Evolutionary conservation across 2,329 filamentous ascomycete species (phyloP).

Genomic region (Penicillium verrucosum): DNA sequence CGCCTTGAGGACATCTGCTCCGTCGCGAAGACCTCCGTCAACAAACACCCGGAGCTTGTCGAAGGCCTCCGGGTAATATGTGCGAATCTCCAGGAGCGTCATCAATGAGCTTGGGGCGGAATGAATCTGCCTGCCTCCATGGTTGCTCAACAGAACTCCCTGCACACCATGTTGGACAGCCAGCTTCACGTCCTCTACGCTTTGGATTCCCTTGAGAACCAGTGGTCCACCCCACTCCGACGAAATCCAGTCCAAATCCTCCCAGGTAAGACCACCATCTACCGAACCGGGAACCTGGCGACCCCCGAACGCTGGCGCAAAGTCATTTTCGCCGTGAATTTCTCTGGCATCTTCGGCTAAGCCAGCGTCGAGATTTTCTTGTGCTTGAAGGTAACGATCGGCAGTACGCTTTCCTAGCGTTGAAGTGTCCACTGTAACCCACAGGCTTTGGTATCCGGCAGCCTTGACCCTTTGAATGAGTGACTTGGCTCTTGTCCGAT

Average conservation of each 20-base stretch:
- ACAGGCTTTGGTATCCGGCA: slow-evolving; percentile 18
- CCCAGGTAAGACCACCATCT: slow-evolving; percentile 14
- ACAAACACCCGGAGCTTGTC: slow-evolving; percentile 50
- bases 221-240: slow-evolving; percentile 6
- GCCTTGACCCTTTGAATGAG: slow-evolving; percentile 16
- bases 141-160: slow-evolving; percentile 54
- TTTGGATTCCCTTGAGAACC: slow-evolving; percentile 18
- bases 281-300: slow-evolving; percentile 16
- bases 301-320: slow-evolving; percentile 15
- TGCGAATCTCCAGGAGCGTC: slow-evolving; percentile 51
- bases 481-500: slow-evolving; percentile 11
- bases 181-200: slow-evolving; percentile 17
- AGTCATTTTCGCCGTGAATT: slow-evolving; percentile 10
- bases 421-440: slow-evolving; percentile 19
- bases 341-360: not conserved
- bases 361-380: slow-evolving; percentile 12
- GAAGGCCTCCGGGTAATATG: slow-evolving; percentile 47
- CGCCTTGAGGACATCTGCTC: slow-evolving; percentile 53
- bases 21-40: slow-evolving; percentile 52
- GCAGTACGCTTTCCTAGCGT: slow-evolving; percentile 18
- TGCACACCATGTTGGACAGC: slow-evolving; percentile 25
- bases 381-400: slow-evolving; percentile 17
- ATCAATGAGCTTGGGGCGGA: slow-evolving; percentile 46
- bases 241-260: slow-evolving; percentile 6
- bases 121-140: slow-evolving; percentile 54